phyloP scores from a whole-genome alignment of 2,329 filamentous ascomycete species.

The Fusarium fracticaudum region DNA sequence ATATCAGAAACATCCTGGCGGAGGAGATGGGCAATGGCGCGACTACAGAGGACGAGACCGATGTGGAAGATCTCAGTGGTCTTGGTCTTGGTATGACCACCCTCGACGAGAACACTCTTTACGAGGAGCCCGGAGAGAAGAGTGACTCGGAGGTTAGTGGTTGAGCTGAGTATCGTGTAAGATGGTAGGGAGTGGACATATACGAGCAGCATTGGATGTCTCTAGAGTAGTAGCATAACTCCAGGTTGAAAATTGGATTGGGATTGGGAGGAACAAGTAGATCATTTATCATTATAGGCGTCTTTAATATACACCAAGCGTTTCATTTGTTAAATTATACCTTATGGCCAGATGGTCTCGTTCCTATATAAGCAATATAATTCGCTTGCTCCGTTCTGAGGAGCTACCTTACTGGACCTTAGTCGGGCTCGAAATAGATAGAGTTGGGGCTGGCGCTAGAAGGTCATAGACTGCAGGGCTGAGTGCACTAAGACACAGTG shows the following conservation, averaged over 20 bases:
- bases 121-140: slow-evolving; percentile 38
- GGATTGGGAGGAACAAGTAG: not conserved
- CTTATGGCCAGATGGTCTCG: not conserved
- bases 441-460: slow-evolving; percentile 15
- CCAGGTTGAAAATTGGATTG: not conserved
- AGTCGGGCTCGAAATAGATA: slow-evolving; percentile 1
- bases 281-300: slow-evolving; percentile 15
- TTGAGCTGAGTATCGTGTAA: not conserved
- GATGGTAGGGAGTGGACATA: not conserved
- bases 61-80: slow-evolving; percentile 45
- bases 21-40: slow-evolving; percentile 46
- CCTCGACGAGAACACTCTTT: slow-evolving; percentile 38
- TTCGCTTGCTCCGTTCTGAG: not conserved
- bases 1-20: slow-evolving; percentile 61
- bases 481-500: slow-evolving; percentile 26
- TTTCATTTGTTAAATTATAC: slow-evolving; percentile 4
- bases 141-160: slow-evolving; percentile 23
- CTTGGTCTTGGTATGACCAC: slow-evolving; percentile 43
- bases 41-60: slow-evolving; percentile 52
- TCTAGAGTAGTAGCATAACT: not conserved
- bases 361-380: not conserved
- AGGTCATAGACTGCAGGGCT: slow-evolving; percentile 28
- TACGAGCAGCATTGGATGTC: not conserved
- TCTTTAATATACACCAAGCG: slow-evolving; percentile 2
- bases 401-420: not conserved